Base-by-base conservation (phyloP, 2,329 filamentous ascomycete species). In the Epichloe glyceriae region DNA sequence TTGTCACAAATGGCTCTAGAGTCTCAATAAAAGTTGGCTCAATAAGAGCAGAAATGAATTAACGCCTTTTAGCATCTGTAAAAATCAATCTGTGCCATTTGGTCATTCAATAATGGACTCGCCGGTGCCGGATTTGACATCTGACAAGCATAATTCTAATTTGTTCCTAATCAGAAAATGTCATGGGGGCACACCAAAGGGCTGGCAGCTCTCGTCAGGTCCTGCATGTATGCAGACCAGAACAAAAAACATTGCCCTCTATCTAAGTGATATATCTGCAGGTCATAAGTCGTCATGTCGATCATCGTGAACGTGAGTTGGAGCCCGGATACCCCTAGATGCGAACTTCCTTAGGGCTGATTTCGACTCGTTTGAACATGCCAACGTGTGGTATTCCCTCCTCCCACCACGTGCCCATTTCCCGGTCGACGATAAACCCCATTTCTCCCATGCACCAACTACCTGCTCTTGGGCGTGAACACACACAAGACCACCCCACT, bases 331-430 rank as follows among this genome's bases (percentile, higher is more conserved):
- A 1, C 19, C 26, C 41, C 46, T 44, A 66, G 39, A 62, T 58
- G 33, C 54, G 59, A 43, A 61, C 55, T 37, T 57, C 49, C 50
- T 62, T 57, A 40, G 60, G 55, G 17, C 51, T 54, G 4, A 72
- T 54, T 4, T 70, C 61, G 30, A 82, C 53, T 35, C 78, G 68
- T 56, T 66, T 60, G 56, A 79, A 95, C 89, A 96, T 94, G 53
- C 86, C 89, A 17, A 94, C 75, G 70, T 95, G 88, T 56, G 78
- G 73, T 50, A 95, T 91, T 4, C 85, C 87, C 61, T 93, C 88
- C 65, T 96, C 89, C 54, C 75, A 73, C 88, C 89, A 96, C 34
- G 65, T 74, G 1, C 87, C 86, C 78, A 91, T 79, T 10, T 68
- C 72, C 60, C 85, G 75, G 66, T 96, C 89, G 10, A 78, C 71